phyloP scores from a whole-genome alignment of 345 rosid species.

The Reutealis trisperma region DNA sequence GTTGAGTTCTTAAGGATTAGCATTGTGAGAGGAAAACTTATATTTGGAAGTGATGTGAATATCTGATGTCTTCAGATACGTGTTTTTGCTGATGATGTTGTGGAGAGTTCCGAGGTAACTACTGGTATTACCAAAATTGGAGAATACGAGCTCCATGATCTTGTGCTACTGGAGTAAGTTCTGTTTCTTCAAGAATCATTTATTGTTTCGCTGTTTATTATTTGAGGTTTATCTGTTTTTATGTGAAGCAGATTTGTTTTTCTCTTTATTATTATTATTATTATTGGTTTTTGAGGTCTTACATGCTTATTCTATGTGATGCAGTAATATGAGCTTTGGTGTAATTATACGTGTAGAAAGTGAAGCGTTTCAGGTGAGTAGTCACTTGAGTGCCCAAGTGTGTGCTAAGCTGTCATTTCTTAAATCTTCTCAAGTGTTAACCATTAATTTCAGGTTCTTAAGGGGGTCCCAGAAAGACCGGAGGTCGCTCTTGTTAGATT shows the following conservation, averaged over 20 bases:
- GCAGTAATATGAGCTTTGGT: conserved; percentile 88
- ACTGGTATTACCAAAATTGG: conserved; percentile 87
- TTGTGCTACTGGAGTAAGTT: conserved; percentile 88
- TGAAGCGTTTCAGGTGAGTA: conserved; percentile 85
- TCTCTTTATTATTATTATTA: too few relatives aligned
- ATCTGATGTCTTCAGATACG: conserved; percentile 57
- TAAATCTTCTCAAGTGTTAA: background rate
- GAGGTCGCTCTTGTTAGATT: conserved; percentile 78
- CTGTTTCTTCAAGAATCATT: conserved; percentile 10
- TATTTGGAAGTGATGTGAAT: conserved; percentile 2
- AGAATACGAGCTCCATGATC: conserved; percentile 94
- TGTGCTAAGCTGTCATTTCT: background rate
- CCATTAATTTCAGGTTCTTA: conserved; percentile 60
- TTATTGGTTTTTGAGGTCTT: too few relatives aligned
- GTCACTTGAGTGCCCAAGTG: background rate
- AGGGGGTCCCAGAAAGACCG: conserved; percentile 93
- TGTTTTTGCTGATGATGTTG: conserved; percentile 94
- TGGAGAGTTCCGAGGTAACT: conserved; percentile 95
- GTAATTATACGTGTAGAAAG: conserved; percentile 93
- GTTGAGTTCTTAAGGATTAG: background rate
- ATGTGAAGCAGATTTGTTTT: too few relatives aligned
- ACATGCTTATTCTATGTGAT: conserved; percentile 15
- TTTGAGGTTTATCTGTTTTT: conserved; percentile 15
- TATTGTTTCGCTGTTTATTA: conserved; percentile 4
- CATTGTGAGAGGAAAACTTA: background rate